phyloP scores from a whole-genome alignment of 306 rosid species.

The Pterocarpus macrocarpus region DNA sequence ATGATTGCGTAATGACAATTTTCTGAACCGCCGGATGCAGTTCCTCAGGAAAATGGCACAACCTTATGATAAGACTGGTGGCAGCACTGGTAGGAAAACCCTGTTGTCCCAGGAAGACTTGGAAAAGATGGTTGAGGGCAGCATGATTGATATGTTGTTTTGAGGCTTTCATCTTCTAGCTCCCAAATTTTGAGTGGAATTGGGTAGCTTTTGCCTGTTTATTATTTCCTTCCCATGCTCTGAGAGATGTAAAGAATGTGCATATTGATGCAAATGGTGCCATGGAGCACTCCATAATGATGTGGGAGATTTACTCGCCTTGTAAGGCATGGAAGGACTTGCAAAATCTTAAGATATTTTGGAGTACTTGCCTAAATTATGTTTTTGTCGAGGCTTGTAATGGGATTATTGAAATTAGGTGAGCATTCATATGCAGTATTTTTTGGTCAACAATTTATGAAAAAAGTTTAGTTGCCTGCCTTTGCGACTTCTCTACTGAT shows the following conservation, averaged over 20 bases:
- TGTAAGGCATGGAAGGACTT: background rate
- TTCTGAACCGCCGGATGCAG: constrained; percentile 58
- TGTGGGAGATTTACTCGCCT: background rate
- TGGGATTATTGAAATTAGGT: background rate
- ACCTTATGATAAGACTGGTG: constrained; percentile 88
- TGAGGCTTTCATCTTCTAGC: constrained; percentile 38
- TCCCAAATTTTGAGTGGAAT: background rate
- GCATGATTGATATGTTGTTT: constrained; percentile 60
- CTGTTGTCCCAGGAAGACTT: constrained; percentile 82
- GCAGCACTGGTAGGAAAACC: constrained; percentile 75
- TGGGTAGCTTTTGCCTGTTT: constrained; percentile 23
- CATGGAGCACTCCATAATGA: constrained; percentile 20
- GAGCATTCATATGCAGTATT: background rate
- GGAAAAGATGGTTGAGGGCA: constrained; percentile 71
- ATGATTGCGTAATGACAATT: constrained; percentile 15
- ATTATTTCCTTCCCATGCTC: constrained; percentile 14
- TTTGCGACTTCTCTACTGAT: no score
- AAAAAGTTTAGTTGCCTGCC: no score
- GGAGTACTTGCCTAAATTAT: background rate
- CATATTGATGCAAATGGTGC: constrained; percentile 12
- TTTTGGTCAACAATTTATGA: no score
- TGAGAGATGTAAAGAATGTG: background rate
- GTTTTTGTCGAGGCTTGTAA: constrained; percentile 1
- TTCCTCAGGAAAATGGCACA: constrained; percentile 97
- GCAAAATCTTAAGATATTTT: background rate